phyloP scores from a whole-genome alignment of 2,329 filamentous ascomycete genomes.

The Trichoderma lentiforme region DNA sequence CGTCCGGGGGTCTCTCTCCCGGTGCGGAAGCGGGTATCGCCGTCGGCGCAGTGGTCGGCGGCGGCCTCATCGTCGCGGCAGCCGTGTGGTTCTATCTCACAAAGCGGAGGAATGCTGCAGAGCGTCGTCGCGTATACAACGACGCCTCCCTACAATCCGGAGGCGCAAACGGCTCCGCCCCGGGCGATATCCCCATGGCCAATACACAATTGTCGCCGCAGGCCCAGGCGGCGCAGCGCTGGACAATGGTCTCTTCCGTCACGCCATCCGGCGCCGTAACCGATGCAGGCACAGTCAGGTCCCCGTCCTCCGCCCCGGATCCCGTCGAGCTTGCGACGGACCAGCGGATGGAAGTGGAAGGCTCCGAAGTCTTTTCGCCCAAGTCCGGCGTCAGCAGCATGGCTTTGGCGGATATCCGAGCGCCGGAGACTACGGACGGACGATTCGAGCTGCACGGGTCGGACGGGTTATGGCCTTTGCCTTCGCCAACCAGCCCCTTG shows the following conservation, averaged over 20 bases:
- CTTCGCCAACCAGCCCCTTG: not conserved
- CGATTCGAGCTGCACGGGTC: constrained; percentile 6
- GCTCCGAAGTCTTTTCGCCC: constrained; percentile 21
- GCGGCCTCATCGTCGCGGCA: constrained; percentile 40
- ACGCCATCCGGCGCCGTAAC: constrained; percentile 43
- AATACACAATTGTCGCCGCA: constrained; percentile 7
- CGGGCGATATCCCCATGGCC: constrained; percentile 20
- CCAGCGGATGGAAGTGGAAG: not conserved
- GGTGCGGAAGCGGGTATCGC: constrained; percentile 58
- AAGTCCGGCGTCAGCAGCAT: constrained; percentile 23
- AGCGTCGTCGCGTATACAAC: not conserved
- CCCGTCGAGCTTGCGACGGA: constrained; percentile 54
- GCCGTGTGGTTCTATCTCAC: constrained; percentile 48
- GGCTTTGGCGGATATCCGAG: constrained; percentile 20
- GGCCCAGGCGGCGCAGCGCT: constrained; percentile 21
- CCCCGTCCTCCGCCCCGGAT: constrained; percentile 21
- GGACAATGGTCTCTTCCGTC: constrained; percentile 43
- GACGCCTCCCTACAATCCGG: not conserved
- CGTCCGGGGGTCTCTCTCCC: constrained; percentile 25
- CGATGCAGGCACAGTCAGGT: constrained; percentile 24
- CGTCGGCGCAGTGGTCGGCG: constrained; percentile 47
- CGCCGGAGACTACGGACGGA: constrained; percentile 1
- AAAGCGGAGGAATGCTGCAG: constrained; percentile 30
- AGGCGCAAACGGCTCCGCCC: not conserved
- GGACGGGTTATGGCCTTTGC: constrained; percentile 12